phyloP scores from a whole-genome alignment of 257 asterid genomes.

The Eustoma russellianum region DNA sequence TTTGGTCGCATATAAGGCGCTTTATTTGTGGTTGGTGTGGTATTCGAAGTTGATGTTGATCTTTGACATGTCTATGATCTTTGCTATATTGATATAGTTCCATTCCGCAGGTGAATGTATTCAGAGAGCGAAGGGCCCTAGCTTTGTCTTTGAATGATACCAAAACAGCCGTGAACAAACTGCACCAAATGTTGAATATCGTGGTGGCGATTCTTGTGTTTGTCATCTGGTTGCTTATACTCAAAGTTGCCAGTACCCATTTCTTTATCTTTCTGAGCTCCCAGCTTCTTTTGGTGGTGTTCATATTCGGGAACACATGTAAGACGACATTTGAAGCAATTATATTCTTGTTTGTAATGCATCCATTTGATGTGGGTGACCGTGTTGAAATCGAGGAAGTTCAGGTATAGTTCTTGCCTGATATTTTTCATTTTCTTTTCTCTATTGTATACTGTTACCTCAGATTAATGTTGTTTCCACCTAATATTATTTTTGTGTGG shows the following conservation, averaged over 20 bases:
- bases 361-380: conserved; percentile 93
- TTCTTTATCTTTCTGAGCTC: conserved; percentile 78
- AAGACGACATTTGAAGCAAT: conserved; percentile 92
- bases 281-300: conserved; percentile 71
- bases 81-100: background rate
- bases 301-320: conserved; percentile 90
- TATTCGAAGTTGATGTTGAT: no score
- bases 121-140: conserved; percentile 85
- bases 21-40: no score
- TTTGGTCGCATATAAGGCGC: no score
- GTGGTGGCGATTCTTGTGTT: conserved; percentile 43
- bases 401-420: conserved; percentile 32
- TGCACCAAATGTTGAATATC: conserved; percentile 77
- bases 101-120: conserved; percentile 65
- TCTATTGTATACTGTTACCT: background rate
- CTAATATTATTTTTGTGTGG: background rate
- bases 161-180: conserved; percentile 81
- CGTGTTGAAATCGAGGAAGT: conserved; percentile 84
- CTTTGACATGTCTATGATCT: background rate
- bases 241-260: conserved; percentile 69
- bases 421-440: no score
- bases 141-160: conserved; percentile 93
- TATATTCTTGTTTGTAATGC: conserved; percentile 88
- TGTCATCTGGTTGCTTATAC: conserved; percentile 70
- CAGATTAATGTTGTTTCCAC: background rate